Conservation (phyloP, 768 basidiomycete species). For the Serpula lacrymans region DNA sequence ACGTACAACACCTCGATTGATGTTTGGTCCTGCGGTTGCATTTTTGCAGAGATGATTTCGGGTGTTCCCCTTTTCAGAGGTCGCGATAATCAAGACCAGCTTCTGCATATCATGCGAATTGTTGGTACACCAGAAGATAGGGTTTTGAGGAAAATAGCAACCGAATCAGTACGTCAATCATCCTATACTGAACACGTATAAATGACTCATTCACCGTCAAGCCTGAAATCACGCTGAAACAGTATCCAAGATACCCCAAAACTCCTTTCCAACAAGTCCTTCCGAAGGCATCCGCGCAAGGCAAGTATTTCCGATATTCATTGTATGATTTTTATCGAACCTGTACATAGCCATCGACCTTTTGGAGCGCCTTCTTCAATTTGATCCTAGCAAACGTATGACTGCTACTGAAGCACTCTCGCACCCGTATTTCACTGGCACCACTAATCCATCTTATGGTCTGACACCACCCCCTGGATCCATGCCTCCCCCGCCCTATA, state of each 20-base stretch:
- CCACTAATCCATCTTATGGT: slow-evolving; percentile 31
- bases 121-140: slow-evolving; percentile 92
- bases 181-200: slow-evolving; percentile 1
- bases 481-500: slow-evolving; percentile 67
- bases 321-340: slow-evolving; percentile 3
- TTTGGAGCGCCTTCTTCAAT: slow-evolving; percentile 91
- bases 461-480: slow-evolving; percentile 43
- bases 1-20: slow-evolving; percentile 99
- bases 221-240: slow-evolving; percentile 83
- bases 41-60: slow-evolving; percentile 99
- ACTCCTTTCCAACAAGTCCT: slow-evolving; percentile 78
- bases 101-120: slow-evolving; percentile 97
- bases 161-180: slow-evolving; percentile 70
- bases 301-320: slow-evolving; percentile 34
- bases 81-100: slow-evolving; percentile 94
- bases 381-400: slow-evolving; percentile 89
- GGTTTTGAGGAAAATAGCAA: slow-evolving; percentile 81
- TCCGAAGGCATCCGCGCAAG: slow-evolving; percentile 83
- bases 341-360: slow-evolving; percentile 72
- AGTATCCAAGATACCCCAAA: slow-evolving; percentile 84
- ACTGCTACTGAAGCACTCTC: slow-evolving; percentile 88
- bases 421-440: slow-evolving; percentile 86
- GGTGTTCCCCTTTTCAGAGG: slow-evolving; percentile 96
- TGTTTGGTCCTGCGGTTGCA: slow-evolving; percentile 98
- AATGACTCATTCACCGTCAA: slow-evolving; percentile 23